phyloP scores from a whole-genome alignment of 257 asterid species.

The Jacaranda copaia region DNA sequence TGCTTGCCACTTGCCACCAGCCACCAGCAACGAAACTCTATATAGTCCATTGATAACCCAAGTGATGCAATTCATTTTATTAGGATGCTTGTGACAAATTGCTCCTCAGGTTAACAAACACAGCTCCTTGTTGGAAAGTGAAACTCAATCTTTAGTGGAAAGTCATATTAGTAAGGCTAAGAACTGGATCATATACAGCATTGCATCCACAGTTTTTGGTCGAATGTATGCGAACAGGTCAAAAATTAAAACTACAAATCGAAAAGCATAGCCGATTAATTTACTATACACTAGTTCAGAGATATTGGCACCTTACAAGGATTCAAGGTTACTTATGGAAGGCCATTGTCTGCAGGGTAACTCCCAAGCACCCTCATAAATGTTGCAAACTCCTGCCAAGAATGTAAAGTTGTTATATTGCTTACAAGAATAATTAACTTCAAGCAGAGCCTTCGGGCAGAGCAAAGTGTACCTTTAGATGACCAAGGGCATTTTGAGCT shows the following conservation, averaged over 20 bases:
- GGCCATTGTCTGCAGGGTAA: conserved; percentile 89
- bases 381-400: conserved; percentile 89
- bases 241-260: not conserved
- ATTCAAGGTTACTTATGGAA: conserved; percentile 50
- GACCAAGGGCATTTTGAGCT: conserved; percentile 96
- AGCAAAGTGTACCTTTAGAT: conserved; percentile 68
- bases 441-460: conserved; percentile 15
- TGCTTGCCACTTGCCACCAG: not conserved
- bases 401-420: conserved; percentile 6
- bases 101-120: conserved; percentile 17
- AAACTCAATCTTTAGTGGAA: not conserved
- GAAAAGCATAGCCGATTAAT: conserved; percentile 15
- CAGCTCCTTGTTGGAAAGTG: conserved; percentile 17
- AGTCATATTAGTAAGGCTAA: conserved; percentile 3
- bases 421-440: conserved; percentile 11
- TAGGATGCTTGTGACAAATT: not conserved
- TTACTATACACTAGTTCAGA: conserved; percentile 3
- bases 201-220: too few species aligned
- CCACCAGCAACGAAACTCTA: not conserved
- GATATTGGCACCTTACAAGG: conserved; percentile 42
- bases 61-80: not conserved
- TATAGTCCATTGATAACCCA: not conserved
- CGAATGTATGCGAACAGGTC: not conserved
- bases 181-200: not conserved
- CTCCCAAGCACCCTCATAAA: conserved; percentile 96